phyloP scores from a whole-genome alignment of 1,284 basidiomycete genomes.

The Apiotrichum laibachii region DNA sequence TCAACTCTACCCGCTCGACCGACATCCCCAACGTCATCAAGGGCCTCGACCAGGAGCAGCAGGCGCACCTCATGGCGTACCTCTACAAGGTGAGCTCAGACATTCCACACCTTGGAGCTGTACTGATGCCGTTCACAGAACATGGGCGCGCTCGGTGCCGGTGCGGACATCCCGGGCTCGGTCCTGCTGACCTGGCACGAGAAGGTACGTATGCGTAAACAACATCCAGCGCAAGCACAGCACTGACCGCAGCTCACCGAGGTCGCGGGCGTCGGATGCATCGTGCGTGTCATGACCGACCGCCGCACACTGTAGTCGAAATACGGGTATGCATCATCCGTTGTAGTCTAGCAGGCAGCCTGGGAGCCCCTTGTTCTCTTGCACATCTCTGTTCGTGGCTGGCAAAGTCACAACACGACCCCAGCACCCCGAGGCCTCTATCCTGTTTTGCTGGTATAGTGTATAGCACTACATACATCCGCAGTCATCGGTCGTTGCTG shows the following conservation, averaged over 20 bases:
- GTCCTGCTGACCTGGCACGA: constrained; percentile 94
- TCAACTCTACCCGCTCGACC: constrained; percentile 89
- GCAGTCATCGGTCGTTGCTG: too few species aligned
- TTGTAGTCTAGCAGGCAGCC: constrained; percentile 17
- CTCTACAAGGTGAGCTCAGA: constrained; percentile 70
- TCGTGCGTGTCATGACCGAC: constrained; percentile 97
- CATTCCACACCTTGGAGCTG: neutral
- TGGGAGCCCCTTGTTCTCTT: neutral
- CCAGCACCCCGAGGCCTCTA: too few species aligned
- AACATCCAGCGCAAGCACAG: neutral
- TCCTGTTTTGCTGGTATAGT: too few species aligned
- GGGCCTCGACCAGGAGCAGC: constrained; percentile 69
- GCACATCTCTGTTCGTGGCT: neutral
- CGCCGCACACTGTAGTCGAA: constrained; percentile 66
- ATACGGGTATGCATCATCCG: constrained; percentile 21
- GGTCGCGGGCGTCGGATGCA: constrained; percentile 90
- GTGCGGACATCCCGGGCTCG: constrained; percentile 77
- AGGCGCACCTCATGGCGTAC: constrained; percentile 97
- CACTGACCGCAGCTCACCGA: constrained; percentile 72
- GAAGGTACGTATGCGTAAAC: constrained; percentile 62
- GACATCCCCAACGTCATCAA: constrained; percentile 80
- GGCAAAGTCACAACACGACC: neutral
- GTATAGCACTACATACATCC: too few species aligned
- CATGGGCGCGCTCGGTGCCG: constrained; percentile 61
- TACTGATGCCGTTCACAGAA: constrained; percentile 18